Base-by-base conservation (phyloP, 2,329 filamentous ascomycete genomes). In the Xylogone sp. region DNA sequence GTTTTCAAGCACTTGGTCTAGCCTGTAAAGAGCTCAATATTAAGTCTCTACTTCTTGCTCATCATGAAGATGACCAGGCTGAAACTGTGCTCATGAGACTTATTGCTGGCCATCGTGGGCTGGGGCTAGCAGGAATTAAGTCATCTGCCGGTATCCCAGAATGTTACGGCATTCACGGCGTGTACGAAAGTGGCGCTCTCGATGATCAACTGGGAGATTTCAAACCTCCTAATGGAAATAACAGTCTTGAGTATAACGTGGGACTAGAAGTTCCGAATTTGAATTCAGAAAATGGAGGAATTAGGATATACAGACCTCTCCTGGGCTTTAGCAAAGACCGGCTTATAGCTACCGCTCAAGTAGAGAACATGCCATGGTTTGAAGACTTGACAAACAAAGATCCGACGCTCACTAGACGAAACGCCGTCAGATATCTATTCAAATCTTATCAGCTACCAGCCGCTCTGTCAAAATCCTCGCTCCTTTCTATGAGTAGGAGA, bases 51-150 rank as follows among this genome's bases (percentile, higher is more conserved):
- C 78, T 97, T 39, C 73, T 95, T 22, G 94, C 86, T 3, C 94
- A 99, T 65, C 94, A 99, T 66, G 75, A 80, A 55, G 92, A 97
- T 62, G 94, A 99, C 62, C 90, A 94, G 64, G 87, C 91, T 51
- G 94, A 99, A 71, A 97, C 92, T 0, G 77, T 95, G 3, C 70
- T 97, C 46, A 88, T 91, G 84, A 81, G 94, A 42, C 69, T 97
- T 31, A 69, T 86, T 8, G 74, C 75, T 2, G 84, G 86, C 0
- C 87, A 90, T 61, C 73, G 79, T 2, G 80, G 81, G n/a, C 73
- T 78, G n/a, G 91, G 89, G 0, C 72, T 96, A 24, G 73, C 77
- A 16, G 90, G 88, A 3, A 94, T 96, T 61, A 77, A 76, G 9
- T 61, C 73, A 2, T 74, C 79, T 18, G 75, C 79, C 22, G 79